A percentile compares a stretch with the other conserved stretches of the same genome.
phyloP scores from a whole-genome alignment of 805 yeast species.

The Blastobotrys mokoenaii region DNA sequence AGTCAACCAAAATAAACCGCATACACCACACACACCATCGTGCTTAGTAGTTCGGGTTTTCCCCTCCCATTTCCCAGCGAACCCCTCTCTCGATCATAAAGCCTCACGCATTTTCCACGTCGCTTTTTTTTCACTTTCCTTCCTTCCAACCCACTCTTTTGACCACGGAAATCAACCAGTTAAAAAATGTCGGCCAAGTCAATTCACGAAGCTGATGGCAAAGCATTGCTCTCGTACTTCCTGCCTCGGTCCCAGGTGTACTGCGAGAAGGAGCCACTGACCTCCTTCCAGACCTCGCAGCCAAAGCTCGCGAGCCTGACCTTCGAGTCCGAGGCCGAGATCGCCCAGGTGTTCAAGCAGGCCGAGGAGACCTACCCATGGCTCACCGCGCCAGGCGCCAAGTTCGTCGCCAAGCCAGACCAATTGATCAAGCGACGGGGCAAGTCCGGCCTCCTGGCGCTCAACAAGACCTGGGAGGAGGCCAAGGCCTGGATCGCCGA shows the following conservation, averaged over 20 bases:
- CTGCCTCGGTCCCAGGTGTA: slow-evolving; percentile 34
- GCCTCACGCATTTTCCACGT: background rate
- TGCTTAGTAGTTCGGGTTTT: background rate
- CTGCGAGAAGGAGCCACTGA: slow-evolving; percentile 24
- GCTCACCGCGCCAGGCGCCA: slow-evolving; percentile 30
- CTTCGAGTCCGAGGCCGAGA: slow-evolving; percentile 25
- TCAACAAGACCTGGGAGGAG: slow-evolving; percentile 37
- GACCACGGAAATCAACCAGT: background rate
- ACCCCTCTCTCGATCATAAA: background rate
- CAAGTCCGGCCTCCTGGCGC: slow-evolving; percentile 35
- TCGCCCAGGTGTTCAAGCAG: slow-evolving; percentile 28
- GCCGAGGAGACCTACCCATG: slow-evolving; percentile 36
- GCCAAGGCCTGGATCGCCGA: slow-evolving; percentile 36
- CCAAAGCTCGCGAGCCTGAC: slow-evolving; percentile 32
- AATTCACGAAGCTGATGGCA: slow-evolving; percentile 40
- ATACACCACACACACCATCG: background rate
- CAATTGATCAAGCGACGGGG: slow-evolving; percentile 41
- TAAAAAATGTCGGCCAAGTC: slow-evolving; percentile 36
- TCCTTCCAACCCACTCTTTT: background rate
- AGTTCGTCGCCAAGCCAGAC: slow-evolving; percentile 40
- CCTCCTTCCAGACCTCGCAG: slow-evolving; percentile 25
- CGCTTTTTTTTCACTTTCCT: background rate
- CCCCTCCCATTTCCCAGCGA: background rate
- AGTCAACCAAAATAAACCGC: background rate
- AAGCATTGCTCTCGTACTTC: slow-evolving; percentile 36